Evolutionary conservation across 179 eudicot genomes (phyloP).

Genomic region (Carnegiea gigantea): DNA sequence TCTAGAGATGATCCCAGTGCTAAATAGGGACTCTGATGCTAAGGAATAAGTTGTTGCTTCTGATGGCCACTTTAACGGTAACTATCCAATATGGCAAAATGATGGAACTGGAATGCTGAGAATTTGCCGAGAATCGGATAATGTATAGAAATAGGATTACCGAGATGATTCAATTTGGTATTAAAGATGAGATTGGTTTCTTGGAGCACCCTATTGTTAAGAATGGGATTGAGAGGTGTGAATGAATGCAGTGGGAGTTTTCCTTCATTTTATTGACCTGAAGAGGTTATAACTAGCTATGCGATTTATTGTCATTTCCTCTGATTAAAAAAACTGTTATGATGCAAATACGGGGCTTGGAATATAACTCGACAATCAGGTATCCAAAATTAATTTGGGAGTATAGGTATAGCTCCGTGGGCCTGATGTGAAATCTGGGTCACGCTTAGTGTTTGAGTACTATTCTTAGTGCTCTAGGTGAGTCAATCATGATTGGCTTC

Average conservation of each 20-base stretch:
- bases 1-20: background rate
- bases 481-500: background rate
- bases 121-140: background rate
- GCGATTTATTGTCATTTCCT: background rate
- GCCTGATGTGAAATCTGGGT: background rate
- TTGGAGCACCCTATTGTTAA: background rate
- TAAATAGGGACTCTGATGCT: background rate
- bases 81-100: no score
- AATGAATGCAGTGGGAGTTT: no score
- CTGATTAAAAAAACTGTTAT: no score
- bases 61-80: background rate
- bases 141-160: background rate
- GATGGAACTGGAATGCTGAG: no score
- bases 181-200: background rate
- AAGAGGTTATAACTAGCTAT: background rate
- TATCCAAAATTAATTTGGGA: background rate
- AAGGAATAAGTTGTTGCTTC: background rate
- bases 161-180: background rate
- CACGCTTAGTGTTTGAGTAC: no score
- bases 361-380: background rate
- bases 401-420: background rate
- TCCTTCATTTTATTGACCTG: background rate
- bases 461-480: background rate
- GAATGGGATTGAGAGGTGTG: no score
- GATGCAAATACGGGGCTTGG: background rate